phyloP scores from a whole-genome alignment of 495 filamentous ascomycete species.

The Neurospora terricola region DNA sequence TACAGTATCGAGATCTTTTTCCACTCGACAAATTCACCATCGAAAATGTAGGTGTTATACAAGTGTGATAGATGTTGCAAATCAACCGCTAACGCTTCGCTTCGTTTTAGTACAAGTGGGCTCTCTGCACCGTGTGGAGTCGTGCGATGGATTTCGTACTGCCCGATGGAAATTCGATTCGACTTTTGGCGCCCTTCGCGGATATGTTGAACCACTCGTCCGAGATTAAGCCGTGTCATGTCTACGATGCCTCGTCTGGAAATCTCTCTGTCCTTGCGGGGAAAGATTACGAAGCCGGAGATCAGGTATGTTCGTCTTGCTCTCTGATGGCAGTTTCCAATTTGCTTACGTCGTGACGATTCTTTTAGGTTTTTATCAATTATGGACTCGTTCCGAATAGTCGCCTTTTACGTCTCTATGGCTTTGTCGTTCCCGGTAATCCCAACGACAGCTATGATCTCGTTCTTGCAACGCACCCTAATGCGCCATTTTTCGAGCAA shows the following conservation, averaged over 20 bases:
- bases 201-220: constrained; percentile 28
- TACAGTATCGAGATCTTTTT: constrained; percentile 22
- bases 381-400: constrained; percentile 23
- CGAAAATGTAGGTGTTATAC: constrained; percentile 17
- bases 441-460: constrained; percentile 26
- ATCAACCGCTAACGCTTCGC: constrained; percentile 10
- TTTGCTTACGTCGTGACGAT: too few species aligned
- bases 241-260: constrained; percentile 17
- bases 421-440: constrained; percentile 22
- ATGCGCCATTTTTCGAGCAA: constrained; percentile 19
- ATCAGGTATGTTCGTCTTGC: constrained; percentile 12
- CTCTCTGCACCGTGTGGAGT: constrained; percentile 25
- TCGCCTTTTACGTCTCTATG: constrained; percentile 26
- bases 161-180: constrained; percentile 17
- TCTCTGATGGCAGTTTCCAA: too few species aligned
- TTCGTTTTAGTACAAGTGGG: constrained; percentile 23
- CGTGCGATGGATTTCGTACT: constrained; percentile 24
- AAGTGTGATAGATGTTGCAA: constrained; percentile 11
- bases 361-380: constrained; percentile 11
- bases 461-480: constrained; percentile 20
- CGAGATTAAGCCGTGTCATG: constrained; percentile 23
- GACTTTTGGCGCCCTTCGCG: constrained; percentile 22
- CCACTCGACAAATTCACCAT: constrained; percentile 21
- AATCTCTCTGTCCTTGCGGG: constrained; percentile 20
- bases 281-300: constrained; percentile 21